Base-by-base conservation (phyloP, 2,329 filamentous ascomycete species). In the Microascus cirrosus region DNA sequence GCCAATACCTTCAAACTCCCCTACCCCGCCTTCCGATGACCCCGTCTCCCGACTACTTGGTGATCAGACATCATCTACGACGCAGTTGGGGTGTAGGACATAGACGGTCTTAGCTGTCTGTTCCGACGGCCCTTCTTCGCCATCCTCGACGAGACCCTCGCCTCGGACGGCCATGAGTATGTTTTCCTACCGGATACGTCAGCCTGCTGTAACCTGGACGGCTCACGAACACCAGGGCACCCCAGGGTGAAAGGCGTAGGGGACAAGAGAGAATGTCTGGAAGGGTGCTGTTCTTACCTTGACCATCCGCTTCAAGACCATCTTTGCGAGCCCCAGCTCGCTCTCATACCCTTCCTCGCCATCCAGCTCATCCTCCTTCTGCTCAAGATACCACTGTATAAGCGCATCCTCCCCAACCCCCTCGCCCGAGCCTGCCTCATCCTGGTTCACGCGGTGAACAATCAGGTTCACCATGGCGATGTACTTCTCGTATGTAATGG, bases 401-500 rank as follows among this genome's bases (percentile, higher is more conserved):
- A 99, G 77, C 52, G 86, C 86, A 57, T 95, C 87, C 63, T 90
- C 86, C 60, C 91, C 87, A 12, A 96, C 86, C 59, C 94, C 94
- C 63, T 96, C 90, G 48, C 89, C 90, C 0, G 77, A 82, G 12
- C 76, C 78, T 39, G 78, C 76, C 71, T 97, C 91, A 65, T 95
- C 90, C 58, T 93, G 87, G 64, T 87, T 90, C 65, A 99, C 84
- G 25, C 87, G 84, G 63, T 86, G 83, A 34, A 96, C 89, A 53
- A 99, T 78, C 66, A 89, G 73, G 69, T 95, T 96, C 60, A 96
- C 83, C 70, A 97, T 96, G 66, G 83, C 81, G 69, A 93, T 89
- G 72, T 95, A 99, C 72, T 95, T 94, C 66, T 97, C 93, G 67
- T 95, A 95, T 3, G 91, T 95, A 68, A 99, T 93, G 66, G 91